Evolutionary conservation across 306 rosid species (phyloP), one percentile per base, ranked within the genome.

Genomic region (Lathyrus aphaca): DNA sequence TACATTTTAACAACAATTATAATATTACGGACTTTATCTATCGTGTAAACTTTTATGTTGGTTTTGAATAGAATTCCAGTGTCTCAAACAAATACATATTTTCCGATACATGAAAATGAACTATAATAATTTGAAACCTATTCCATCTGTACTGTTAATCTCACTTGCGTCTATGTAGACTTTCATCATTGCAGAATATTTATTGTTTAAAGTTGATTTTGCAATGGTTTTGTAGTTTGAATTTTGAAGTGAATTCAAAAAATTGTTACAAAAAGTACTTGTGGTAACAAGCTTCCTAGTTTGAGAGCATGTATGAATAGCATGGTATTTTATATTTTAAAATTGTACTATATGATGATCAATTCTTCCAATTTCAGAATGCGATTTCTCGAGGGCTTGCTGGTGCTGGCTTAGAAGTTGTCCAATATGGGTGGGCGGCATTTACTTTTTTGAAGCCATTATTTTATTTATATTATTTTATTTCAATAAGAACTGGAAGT

Each of bases 391-490:
- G 77, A 61, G 98, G 98, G 68, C 88, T 94, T 58, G 76, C 80
- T 27, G 76, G 88, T 69, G 86, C 96, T 60, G 98, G 90, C 37
- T 57, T 90, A 74, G 92, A 87, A 79, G 96, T 94, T 76, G 81
- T 94, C 81, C 97, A 85, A 32, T 94, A 94, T 49, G 98, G 98
- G 98, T 94, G 77, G 56, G 97, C 85, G 74, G 55, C 66, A 23
- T 40, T 18, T 48, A 38, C 43, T 32, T 57, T 27, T 51, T 48
- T 16, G 16, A 61, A 68, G 40, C 40, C 37, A 44, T 18, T 75
- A 46, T 23, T 40, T 23, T 70, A 37, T 16, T 40, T 32, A 51
- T 43, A 21, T 60, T 25, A 43, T 50, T 56, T 74, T 64, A 27
- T 61, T 64, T 73, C 21, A 35, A 45, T 4, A 17, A 43, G 18